Evolutionary conservation across 129 eudicot species (phyloP), one percentile per base, ranked within the genome.

Genomic region (Centella asiatica): DNA sequence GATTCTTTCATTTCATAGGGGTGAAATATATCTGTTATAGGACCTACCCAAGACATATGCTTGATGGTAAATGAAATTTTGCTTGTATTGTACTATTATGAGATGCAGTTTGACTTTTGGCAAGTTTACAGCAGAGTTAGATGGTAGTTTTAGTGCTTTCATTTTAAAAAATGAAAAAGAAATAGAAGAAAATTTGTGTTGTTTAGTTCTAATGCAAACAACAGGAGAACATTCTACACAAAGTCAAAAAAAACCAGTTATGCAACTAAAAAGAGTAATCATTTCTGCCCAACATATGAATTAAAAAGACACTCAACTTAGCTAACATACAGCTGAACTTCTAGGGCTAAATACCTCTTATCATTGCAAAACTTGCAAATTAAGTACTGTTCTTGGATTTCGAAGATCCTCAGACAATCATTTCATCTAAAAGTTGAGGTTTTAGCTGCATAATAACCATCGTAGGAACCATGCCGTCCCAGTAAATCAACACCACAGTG

Each of bases 381-480:
- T n/a, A 42, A 42, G 15, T 42, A 5, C 10, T 29, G 4, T 54
- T 17, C 40, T 29, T 54, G 34, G 37, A 26, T 9, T 53, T 24
- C 17, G 33, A 53, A 53, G 11, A 25, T 22, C 45, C 28, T 58
- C 1, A 25, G 28, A 36, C 46, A 58, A 22, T 20, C 10, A 19
- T 58, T 12, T 3, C 44, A n/a, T n/a, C 12, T 18, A 31, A 34
- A 5, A 37, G 6, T n/a, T 12, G n/a, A 18, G 63, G 28, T 36
- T 33, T 57, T 57, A 57, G 18, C 8, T 57, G 63, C 18, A 39
- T 36, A 12, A 59, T 14, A 59, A 14, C 40, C 29, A 59, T 36
- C 26, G 25, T 36, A n/a, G 46, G 26, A 59, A 36, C 15, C 40
- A 56, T 26, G 9, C 34, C 2, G 13, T 57, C 42, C 23, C 48